phyloP scores from a whole-genome alignment of 345 rosid genomes.

The Clarkia xantiana region DNA sequence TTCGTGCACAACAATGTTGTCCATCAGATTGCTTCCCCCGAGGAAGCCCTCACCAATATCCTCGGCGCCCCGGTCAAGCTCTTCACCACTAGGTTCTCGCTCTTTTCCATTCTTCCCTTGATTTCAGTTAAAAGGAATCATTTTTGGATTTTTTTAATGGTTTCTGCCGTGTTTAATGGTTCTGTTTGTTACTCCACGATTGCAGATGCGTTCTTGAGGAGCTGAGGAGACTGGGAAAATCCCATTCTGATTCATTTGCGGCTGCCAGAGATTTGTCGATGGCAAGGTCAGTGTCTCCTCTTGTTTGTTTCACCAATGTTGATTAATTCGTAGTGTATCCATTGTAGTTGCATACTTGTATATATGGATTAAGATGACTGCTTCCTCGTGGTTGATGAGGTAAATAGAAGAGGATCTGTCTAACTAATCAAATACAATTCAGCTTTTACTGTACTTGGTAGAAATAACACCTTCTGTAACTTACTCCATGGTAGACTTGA shows the following conservation, averaged over 20 bases:
- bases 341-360: no score
- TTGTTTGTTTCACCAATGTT: neutral
- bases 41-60: slow-evolving; percentile 41
- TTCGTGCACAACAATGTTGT: slow-evolving; percentile 59
- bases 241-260: slow-evolving; percentile 36
- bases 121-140: neutral
- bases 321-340: neutral
- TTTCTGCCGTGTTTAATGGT: neutral
- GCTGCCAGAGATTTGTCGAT: slow-evolving; percentile 41
- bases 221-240: slow-evolving; percentile 54
- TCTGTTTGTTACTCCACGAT: neutral
- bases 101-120: neutral
- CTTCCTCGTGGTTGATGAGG: no score
- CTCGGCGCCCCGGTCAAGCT: slow-evolving; percentile 71
- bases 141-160: neutral
- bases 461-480: no score
- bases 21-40: slow-evolving; percentile 46
- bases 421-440: no score
- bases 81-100: slow-evolving; percentile 59
- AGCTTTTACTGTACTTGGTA: no score
- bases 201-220: slow-evolving; percentile 62
- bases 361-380: no score
- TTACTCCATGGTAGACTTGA: no score
- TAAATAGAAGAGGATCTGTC: no score
- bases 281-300: slow-evolving; percentile 36